These are phyloP conservation scores for Tylopilus intermedius DNA, from an alignment of 768 basidiomycete genomes.

Conservation along the genomic window DNA sequence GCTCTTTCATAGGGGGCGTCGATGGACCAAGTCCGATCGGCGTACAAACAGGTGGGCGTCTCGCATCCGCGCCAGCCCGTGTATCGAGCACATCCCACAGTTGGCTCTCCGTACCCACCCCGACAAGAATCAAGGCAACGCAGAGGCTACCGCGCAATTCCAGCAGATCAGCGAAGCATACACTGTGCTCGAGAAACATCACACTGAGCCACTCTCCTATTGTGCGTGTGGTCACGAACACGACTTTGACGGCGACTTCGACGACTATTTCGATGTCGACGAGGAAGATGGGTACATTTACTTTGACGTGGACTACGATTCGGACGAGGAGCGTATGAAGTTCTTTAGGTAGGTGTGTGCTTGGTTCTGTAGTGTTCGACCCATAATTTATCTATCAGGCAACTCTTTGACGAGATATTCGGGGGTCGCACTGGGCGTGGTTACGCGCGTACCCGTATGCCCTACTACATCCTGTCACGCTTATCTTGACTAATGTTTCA, in stretches of 20 bases:
- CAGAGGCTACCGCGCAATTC: slow-evolving; percentile 62
- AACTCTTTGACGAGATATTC: slow-evolving; percentile 44
- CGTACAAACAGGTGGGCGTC: slow-evolving; percentile 60
- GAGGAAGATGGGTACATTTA: slow-evolving; percentile 28
- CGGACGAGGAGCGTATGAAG: slow-evolving; percentile 30
- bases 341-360: slow-evolving; percentile 42
- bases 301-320: slow-evolving; percentile 29
- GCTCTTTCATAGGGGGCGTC: slow-evolving; percentile 45
- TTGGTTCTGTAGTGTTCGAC: slow-evolving; percentile 4
- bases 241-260: slow-evolving; percentile 35
- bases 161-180: slow-evolving; percentile 70
- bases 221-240: slow-evolving; percentile 19
- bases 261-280: slow-evolving; percentile 27
- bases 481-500: slow-evolving; percentile 8
- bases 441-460: slow-evolving; percentile 27
- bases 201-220: slow-evolving; percentile 28
- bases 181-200: slow-evolving; percentile 52
- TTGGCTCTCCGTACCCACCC: slow-evolving; percentile 67
- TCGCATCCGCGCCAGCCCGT: not conserved
- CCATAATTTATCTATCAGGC: slow-evolving; percentile 31
- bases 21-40: slow-evolving; percentile 58
- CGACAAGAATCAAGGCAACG: slow-evolving; percentile 68
- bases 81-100: slow-evolving; percentile 27
- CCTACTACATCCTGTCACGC: slow-evolving; percentile 6
- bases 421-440: slow-evolving; percentile 31